Base-by-base conservation (phyloP, 495 filamentous ascomycete genomes). In the Penicillium lagena region DNA sequence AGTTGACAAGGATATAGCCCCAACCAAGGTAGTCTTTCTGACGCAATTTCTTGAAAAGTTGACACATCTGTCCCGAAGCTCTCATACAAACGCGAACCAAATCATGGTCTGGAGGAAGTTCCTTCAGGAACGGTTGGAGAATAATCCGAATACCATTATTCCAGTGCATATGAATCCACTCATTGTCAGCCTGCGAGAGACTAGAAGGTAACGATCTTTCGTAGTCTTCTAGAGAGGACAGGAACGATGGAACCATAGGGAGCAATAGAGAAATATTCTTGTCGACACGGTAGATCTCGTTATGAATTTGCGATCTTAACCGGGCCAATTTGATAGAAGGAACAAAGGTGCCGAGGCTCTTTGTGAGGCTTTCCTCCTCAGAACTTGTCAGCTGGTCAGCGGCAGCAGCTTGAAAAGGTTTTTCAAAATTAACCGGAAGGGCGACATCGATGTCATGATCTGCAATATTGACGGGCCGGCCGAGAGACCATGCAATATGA, bases 151-250 rank as follows among this genome's bases (percentile, higher is more conserved):
- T 55, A n/a, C 58, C 56, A 44, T 62, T 64, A 44, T 70, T 56
- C 50, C 67, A 70, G 37, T 72, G 66, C 47, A 68, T 57, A 29
- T 59, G 49, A 2, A 64, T 56, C 42, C 68, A 72, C 15, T 68
- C 62, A 4, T 51, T 47, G 43, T 64, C 54, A 39, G 61, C 51
- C 10, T 52, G 43, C 11, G 47, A 54, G 37, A 54, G 53, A 9
- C 32, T 32, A 8, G 41, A 46, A 1, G 59, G 52, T 0, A 67
- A 41, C 0, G 51, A 45, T 15, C 33, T 31, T 43, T 64, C 55
- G 50, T 59, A 71, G 32, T 62, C 59, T 42, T 69, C 64, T 12
- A 71, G 43, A 1, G 56, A 39, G 9, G 52, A 54, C 37, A 64
- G 49, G 4, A 61, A 47, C 9, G 59, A 59, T 7, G 38, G 43